Base-by-base conservation (phyloP, 2,329 filamentous ascomycete genomes). In the Eutypa lata region DNA sequence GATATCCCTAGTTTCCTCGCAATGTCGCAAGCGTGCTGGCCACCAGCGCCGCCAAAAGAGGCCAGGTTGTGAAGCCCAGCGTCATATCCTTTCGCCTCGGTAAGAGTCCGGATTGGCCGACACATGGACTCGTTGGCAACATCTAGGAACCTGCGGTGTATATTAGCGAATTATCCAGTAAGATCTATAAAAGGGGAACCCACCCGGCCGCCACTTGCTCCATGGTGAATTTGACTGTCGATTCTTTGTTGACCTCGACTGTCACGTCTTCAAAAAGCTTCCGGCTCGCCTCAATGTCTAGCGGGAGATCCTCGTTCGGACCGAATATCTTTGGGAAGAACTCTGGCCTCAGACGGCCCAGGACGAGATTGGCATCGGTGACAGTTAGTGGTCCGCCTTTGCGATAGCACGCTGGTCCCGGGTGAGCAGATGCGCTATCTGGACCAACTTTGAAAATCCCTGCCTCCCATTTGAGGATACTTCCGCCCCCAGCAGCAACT, bases 91-190 rank as follows among this genome's bases (percentile, higher is more conserved):
- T 65, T 61, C 2, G 88, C 87, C 69, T 91, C 88, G 0, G 61
- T 66, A 13, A 63, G 57, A 1, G 61, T 88, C 47, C 89, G 79
- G 55, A 92, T 91, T 0, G 89, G 89, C 28, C 88, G 76, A 3
- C 84, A 86, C 87, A 91, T 90, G 0, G 86, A 84, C 68, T 89
- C 87, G 58, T 90, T 90, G 2, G 88, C 87, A 42, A 91, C 85
- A 55, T 88, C 84, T 63, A 91, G 79, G 61, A 90, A 90, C 0
- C 88, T 89, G 55, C 84, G 84, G 0, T 6, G 6, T 16, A 14
- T 38, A 14, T 38, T 18, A 38, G 35, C 6, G 13, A 14, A 38
- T 14, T 7, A 6, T 14, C n/a, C 13, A 38, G 5, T 18, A 7
- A 38, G 7, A 38, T 5, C 6, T 5, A 16, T 38, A 16, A 38